Base-by-base conservation (phyloP, 257 asterid genomes). In the Leonotis leonurus region DNA sequence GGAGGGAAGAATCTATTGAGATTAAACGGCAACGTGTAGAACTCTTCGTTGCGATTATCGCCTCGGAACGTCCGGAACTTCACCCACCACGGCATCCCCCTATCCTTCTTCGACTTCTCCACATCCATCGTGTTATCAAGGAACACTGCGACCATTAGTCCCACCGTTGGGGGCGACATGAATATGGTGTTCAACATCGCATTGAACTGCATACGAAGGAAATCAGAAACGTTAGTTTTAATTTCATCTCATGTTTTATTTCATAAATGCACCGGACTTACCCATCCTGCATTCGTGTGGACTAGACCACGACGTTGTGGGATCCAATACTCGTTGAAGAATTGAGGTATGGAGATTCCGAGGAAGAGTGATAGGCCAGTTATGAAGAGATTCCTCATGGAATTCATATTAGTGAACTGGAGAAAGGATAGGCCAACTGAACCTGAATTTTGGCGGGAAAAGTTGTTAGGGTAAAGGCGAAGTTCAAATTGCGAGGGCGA, bases 61-160 rank as follows among this genome's bases (percentile, higher is more conserved):
- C 99, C 99, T 80, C 95, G 78, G 33, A 86, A 92, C 3, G 97
- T 85, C 65, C 99, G 73, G 75, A 92, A 92, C 75, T 92, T 92
- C 57, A 82, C 76, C 99, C 99, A 92, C 97, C 97, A 92, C 17
- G 99, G 96, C 99, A 92, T 92, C n/a, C 99, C 99, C 0, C 99
- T 73, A 25, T 92, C 97, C 74, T 78, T 86, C 82, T 92, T 92
- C 25, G 99, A 87, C 66, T 83, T 86, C 77, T 92, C 95, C 65
- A 89, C 99, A 2, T 92, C 99, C 51, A 92, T 24, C 6, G 99
- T 92, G 89, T 89, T 92, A 82, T 92, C 99, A 0, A 92, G 85
- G 45, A 92, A 83, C 24, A 92, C 96, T 0, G 99, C 96, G 13
- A 92, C 65, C 51, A 89, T 81, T 70, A 92, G 56, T 45, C 85